These are phyloP conservation scores for Trichoderma citrinoviride DNA, from an alignment of 2,329 filamentous ascomycete genomes.

Conservation along the genomic window DNA sequence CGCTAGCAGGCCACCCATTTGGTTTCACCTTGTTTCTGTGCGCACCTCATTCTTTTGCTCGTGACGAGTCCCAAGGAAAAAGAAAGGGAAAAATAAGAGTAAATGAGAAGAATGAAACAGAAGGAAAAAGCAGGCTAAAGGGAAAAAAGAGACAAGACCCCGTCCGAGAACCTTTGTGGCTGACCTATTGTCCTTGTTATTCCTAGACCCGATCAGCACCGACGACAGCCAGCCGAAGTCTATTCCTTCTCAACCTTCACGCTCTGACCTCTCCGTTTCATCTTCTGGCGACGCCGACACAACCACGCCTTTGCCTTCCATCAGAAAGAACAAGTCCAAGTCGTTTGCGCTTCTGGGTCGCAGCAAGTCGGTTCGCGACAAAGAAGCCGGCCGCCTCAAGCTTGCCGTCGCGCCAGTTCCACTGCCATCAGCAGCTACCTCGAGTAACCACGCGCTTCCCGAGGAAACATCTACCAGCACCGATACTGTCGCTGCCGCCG, in stretches of 20 bases:
- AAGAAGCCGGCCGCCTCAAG: constrained; percentile 44
- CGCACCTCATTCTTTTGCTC: background rate
- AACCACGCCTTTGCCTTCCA: constrained; percentile 33
- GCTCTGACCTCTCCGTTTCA: constrained; percentile 52
- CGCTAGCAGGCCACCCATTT: background rate
- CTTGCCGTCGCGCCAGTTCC: constrained; percentile 27
- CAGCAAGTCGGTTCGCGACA: constrained; percentile 52
- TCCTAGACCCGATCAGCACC: constrained; percentile 30
- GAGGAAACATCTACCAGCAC: constrained; percentile 27
- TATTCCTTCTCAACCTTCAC: constrained; percentile 43
- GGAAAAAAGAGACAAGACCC: background rate
- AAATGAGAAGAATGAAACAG: background rate
- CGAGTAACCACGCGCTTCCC: constrained; percentile 31
- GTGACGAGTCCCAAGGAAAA: background rate
- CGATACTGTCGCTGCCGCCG: constrained; percentile 26
- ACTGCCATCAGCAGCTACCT: constrained; percentile 20
- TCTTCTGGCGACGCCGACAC: constrained; percentile 49
- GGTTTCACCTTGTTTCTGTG: background rate
- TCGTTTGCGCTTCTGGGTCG: constrained; percentile 54
- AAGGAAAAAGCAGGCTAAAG: background rate
- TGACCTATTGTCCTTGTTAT: constrained; percentile 5
- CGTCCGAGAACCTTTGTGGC: constrained; percentile 11
- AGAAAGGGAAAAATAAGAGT: too few species aligned
- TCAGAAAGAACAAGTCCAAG: constrained; percentile 53
- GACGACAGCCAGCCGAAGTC: constrained; percentile 40